A percentile compares a stretch with the other conserved stretches of the same genome.
These are phyloP conservation scores for Cantharellus anzutake DNA, from an alignment of 768 basidiomycete genomes.

Conservation along the genomic window DNA sequence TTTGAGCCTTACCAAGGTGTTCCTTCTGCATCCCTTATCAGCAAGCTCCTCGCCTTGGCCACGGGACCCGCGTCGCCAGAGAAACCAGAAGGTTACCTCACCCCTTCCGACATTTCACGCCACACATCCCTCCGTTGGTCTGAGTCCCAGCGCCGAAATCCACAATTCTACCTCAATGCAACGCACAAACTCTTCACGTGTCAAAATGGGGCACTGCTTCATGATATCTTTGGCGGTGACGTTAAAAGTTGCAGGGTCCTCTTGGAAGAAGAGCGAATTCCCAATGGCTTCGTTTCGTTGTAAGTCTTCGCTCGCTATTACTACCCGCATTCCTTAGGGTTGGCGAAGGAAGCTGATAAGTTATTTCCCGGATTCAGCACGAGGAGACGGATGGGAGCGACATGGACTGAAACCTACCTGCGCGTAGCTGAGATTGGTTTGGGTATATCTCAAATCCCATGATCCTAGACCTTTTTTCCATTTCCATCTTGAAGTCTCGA, in stretches of 20 bases:
- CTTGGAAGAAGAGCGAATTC: slow-evolving; percentile 50
- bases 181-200: slow-evolving; percentile 41
- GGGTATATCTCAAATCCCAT: neutral
- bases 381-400: neutral
- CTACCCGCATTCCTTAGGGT: neutral
- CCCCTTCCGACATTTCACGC: slow-evolving; percentile 36
- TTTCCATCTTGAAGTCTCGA: no score
- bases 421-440: neutral
- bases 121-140: slow-evolving; percentile 40
- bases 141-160: slow-evolving; percentile 33
- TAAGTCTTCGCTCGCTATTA: neutral
- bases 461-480: neutral
- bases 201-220: slow-evolving; percentile 38
- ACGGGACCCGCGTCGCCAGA: slow-evolving; percentile 30
- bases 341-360: neutral
- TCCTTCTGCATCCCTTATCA: slow-evolving; percentile 32
- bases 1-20: slow-evolving; percentile 34
- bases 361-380: neutral
- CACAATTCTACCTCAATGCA: slow-evolving; percentile 30
- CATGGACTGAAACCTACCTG: neutral
- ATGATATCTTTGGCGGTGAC: slow-evolving; percentile 47
- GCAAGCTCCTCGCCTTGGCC: slow-evolving; percentile 7
- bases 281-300: slow-evolving; percentile 50
- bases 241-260: slow-evolving; percentile 33
- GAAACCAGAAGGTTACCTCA: slow-evolving; percentile 25